phyloP scores from a whole-genome alignment of 352 stramenopile genomes.

The Pythium phragmiticola region DNA sequence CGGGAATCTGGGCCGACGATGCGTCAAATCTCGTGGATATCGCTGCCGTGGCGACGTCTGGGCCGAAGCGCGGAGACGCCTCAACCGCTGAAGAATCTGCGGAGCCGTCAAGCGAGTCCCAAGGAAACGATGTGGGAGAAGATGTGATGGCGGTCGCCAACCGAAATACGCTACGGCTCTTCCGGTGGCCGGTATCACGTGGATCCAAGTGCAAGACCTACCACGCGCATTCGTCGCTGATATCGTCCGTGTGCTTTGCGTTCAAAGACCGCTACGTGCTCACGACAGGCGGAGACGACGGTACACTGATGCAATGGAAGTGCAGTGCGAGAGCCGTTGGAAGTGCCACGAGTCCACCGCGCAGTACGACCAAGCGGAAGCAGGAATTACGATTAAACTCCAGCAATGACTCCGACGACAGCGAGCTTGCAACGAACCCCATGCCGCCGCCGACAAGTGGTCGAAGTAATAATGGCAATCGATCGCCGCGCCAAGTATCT shows the following conservation, averaged over 20 bases:
- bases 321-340: conserved; percentile 10
- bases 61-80: conserved; percentile 1
- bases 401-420: conserved; percentile 3
- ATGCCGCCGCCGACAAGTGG: conserved; percentile 11
- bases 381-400: conserved; percentile 16
- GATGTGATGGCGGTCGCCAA: conserved; percentile 49
- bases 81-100: background rate
- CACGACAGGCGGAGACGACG: conserved; percentile 55
- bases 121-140: conserved; percentile 23
- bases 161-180: conserved; percentile 45
- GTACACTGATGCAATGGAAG: conserved; percentile 60
- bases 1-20: conserved; percentile 61
- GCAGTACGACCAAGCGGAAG: conserved; percentile 14
- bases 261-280: conserved; percentile 50
- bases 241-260: conserved; percentile 49
- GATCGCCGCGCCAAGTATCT: conserved; percentile 26
- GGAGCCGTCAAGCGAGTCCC: background rate
- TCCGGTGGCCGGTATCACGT: conserved; percentile 48
- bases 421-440: conserved; percentile 5
- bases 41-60: conserved; percentile 39
- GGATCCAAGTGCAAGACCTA: conserved; percentile 43
- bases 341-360: conserved; percentile 2
- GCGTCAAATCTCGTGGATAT: conserved; percentile 55
- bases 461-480: conserved; percentile 9
- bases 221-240: conserved; percentile 44